Evolutionary conservation across 768 basidiomycete genomes (phyloP).

Genomic region (Boletus patriciae): DNA sequence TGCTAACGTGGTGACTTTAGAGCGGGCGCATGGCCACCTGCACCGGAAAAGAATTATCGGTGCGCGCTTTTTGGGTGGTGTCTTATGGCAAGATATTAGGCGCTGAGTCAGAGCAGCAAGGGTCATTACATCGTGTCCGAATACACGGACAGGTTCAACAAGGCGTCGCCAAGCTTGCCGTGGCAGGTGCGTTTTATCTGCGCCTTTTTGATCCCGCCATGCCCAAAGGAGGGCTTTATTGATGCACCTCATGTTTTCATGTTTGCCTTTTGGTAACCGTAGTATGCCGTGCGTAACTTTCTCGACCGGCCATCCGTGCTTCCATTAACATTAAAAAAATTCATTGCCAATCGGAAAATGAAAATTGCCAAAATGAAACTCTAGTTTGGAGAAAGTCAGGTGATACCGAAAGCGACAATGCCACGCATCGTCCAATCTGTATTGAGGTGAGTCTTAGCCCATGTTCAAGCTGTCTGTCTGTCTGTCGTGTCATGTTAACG

Average conservation of each 20-base stretch:
- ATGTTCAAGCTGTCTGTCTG: neutral
- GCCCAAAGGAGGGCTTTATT: constrained; percentile 21
- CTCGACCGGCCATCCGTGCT: neutral
- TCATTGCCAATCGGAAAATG: neutral
- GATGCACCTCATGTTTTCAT: constrained; percentile 5
- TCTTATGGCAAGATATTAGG: neutral
- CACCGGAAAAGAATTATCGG: constrained; percentile 77
- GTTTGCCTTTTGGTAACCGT: neutral
- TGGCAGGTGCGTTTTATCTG: constrained; percentile 59
- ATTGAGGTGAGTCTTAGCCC: constrained; percentile 51
- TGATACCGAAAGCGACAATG: constrained; percentile 64
- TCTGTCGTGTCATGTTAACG: neutral
- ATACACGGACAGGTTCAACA: constrained; percentile 65
- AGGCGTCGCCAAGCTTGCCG: constrained; percentile 60
- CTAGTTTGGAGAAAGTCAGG: constrained; percentile 79
- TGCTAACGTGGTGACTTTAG: constrained; percentile 35
- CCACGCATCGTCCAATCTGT: constrained; percentile 70
- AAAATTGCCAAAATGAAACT: constrained; percentile 9
- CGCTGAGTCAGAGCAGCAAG: constrained; percentile 34
- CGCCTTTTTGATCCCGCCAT: constrained; percentile 2
- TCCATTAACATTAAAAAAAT: constrained; percentile 7
- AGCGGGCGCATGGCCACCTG: constrained; percentile 72
- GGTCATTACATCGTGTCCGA: constrained; percentile 78
- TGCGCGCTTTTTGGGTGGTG: constrained; percentile 30
- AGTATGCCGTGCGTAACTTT: constrained; percentile 62